Evolutionary conservation across 1,139 yeast genomes (phyloP).

Genomic region (Protomyces inundatus): DNA sequence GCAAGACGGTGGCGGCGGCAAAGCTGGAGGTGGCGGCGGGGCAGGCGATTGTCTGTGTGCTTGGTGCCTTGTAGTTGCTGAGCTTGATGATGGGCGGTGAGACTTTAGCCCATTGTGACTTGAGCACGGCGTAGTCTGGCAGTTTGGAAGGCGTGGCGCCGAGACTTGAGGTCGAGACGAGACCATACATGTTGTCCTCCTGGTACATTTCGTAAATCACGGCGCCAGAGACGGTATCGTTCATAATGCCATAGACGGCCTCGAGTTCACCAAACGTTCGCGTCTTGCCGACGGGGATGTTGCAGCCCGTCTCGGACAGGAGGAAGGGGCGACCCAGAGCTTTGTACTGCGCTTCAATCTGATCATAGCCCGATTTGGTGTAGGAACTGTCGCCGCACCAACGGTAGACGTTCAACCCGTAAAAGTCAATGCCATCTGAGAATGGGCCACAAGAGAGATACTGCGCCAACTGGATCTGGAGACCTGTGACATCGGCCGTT

Average conservation of each 20-base stretch:
- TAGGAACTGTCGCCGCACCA: conserved; percentile 95
- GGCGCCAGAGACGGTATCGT: conserved; percentile 82
- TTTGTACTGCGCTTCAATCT: conserved; percentile 63
- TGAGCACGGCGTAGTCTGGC: conserved; percentile 55
- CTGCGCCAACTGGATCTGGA: conserved; percentile 67
- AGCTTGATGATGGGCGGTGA: conserved; percentile 48
- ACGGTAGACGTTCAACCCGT: conserved; percentile 87
- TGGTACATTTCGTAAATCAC: conserved; percentile 86
- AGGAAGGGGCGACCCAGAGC: conserved; percentile 72
- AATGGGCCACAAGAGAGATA: conserved; percentile 73
- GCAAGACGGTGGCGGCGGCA: conserved; percentile 44
- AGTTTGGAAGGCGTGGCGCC: conserved; percentile 45
- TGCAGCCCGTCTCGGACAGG: conserved; percentile 92
- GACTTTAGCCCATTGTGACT: conserved; percentile 46
- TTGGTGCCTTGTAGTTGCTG: conserved; percentile 43
- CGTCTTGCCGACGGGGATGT: conserved; percentile 59
- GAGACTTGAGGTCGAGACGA: conserved; percentile 50
- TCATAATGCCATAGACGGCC: conserved; percentile 73
- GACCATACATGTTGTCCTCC: conserved; percentile 83
- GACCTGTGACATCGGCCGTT: conserved; percentile 84
- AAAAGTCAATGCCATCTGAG: conserved; percentile 72
- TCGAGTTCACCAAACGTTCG: conserved; percentile 74
- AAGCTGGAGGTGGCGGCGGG: conserved; percentile 43
- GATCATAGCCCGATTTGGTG: conserved; percentile 72
- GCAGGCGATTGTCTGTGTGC: conserved; percentile 34